Evolutionary conservation across 2,329 filamentous ascomycete species (phyloP).

Genomic region (Diplodia mutila): DNA sequence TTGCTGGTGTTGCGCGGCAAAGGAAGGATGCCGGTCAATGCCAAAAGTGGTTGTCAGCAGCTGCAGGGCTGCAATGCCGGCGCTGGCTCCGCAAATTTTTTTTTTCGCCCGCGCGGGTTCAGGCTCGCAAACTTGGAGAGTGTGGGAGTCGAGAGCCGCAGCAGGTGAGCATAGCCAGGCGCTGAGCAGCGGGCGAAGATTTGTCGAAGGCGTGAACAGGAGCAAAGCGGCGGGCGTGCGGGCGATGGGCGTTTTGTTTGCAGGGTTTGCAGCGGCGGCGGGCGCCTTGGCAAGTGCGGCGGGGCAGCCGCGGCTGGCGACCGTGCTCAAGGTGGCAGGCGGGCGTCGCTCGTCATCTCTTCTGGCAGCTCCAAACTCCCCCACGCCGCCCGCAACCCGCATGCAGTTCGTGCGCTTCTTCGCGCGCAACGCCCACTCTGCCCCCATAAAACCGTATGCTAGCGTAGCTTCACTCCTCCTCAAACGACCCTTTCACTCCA

Average conservation of each 20-base stretch:
- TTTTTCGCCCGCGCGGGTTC: background rate
- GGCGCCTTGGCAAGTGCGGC: slow-evolving; percentile 4
- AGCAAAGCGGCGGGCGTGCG: slow-evolving; percentile 18
- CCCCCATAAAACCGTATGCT: slow-evolving; percentile 33
- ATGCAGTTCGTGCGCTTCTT: slow-evolving; percentile 40
- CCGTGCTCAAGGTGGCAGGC: background rate
- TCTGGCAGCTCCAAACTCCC: slow-evolving; percentile 4
- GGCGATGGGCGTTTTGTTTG: slow-evolving; percentile 14
- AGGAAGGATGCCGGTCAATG: slow-evolving; percentile 18
- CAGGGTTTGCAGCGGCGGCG: slow-evolving; percentile 3
- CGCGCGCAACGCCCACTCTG: slow-evolving; percentile 35
- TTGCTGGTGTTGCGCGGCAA: background rate
- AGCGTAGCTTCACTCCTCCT: slow-evolving; percentile 29
- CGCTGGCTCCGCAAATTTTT: slow-evolving; percentile 8
- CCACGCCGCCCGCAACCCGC: slow-evolving; percentile 22
- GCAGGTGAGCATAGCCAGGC: background rate
- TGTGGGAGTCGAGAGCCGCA: background rate
- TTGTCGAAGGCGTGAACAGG: slow-evolving; percentile 18
- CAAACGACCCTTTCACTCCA: slow-evolving; percentile 37
- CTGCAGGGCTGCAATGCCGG: background rate
- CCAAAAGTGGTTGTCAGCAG: slow-evolving; percentile 19
- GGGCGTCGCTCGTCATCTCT: slow-evolving; percentile 14
- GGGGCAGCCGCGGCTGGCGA: slow-evolving; percentile 2
- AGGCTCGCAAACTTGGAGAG: background rate
- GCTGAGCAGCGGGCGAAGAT: slow-evolving; percentile 3